Conservation (phyloP, 2,329 filamentous ascomycete species). For the Aspergillus fijiensis region DNA sequence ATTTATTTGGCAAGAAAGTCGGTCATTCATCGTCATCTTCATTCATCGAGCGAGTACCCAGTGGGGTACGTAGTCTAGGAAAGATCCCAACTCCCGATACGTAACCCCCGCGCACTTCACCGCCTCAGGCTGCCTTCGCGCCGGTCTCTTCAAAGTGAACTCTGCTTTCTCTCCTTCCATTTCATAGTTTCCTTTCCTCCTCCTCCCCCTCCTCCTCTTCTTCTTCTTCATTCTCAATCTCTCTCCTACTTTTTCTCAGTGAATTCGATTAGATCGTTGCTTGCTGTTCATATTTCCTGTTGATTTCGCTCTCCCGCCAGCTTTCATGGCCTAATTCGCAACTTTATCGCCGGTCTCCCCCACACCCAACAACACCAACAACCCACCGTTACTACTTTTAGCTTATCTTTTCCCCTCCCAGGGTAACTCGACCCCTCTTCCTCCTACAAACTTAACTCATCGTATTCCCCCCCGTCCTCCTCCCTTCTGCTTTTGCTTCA, state of each 20-base stretch:
- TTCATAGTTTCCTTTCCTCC: constrained; percentile 13
- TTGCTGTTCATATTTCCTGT: background rate
- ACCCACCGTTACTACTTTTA: background rate
- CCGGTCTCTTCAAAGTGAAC: background rate
- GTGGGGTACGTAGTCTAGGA: background rate
- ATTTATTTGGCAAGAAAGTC: background rate
- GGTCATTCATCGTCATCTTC: background rate
- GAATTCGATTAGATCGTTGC: background rate
- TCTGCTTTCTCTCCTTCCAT: background rate
- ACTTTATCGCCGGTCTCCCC: background rate
- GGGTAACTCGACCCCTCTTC: background rate
- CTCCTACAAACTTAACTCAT: background rate
- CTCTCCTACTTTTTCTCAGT: background rate
- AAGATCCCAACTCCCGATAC: background rate
- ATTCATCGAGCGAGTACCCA: background rate
- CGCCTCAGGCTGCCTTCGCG: constrained; percentile 9
- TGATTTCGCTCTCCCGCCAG: background rate
- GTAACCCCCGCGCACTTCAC: constrained; percentile 3
- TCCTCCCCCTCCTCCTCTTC: constrained; percentile 3
- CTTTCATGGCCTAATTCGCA: constrained; percentile 16
- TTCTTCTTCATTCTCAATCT: background rate
- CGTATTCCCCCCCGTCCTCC: background rate
- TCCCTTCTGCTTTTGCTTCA: background rate
- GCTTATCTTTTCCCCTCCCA: constrained; percentile 3
- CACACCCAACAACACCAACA: background rate